These are phyloP conservation scores for Dissophora ornata DNA, from an alignment of 192 early-diverging fungal genomes.

Conservation along the genomic window DNA sequence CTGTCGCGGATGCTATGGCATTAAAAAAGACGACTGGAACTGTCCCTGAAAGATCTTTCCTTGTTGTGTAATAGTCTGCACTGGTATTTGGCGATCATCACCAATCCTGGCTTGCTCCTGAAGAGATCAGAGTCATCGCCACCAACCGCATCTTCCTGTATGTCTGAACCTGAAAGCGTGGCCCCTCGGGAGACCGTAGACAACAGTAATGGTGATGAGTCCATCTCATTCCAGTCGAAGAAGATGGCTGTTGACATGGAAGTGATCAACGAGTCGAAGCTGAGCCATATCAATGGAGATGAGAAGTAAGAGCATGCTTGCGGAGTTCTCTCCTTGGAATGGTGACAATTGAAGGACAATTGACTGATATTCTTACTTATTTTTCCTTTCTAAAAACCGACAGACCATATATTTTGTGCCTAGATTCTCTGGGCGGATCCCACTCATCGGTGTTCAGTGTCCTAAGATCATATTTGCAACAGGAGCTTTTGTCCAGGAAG, in stretches of 20 bases:
- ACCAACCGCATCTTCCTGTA: background rate
- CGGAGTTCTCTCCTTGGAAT: background rate
- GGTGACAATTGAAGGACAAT: background rate
- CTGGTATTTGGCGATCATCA: conserved; percentile 89
- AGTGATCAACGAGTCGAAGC: background rate
- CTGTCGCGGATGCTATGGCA: too few relatives aligned
- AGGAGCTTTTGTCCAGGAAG: conserved; percentile 26
- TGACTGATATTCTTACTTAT: too few relatives aligned
- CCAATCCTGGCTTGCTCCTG: conserved; percentile 71
- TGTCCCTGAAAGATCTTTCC: too few relatives aligned
- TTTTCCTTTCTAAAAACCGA: background rate
- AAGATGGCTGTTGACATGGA: conserved; percentile 22
- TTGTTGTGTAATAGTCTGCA: conserved; percentile 72
- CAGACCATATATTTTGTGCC: conserved; percentile 40
- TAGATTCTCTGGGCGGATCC: conserved; percentile 31
- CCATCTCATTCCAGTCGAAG: background rate
- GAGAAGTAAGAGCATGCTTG: conserved; percentile 18
- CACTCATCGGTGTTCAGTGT: conserved; percentile 33
- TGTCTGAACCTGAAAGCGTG: background rate
- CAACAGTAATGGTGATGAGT: background rate
- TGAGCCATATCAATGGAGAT: background rate
- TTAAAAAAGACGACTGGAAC: too few relatives aligned
- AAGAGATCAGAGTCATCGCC: conserved; percentile 1
- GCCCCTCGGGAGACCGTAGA: background rate
- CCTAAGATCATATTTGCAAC: conserved; percentile 29